Evolutionary conservation across 2,329 filamentous ascomycete species (phyloP).

Genomic region (Hirsutella thompsonii): DNA sequence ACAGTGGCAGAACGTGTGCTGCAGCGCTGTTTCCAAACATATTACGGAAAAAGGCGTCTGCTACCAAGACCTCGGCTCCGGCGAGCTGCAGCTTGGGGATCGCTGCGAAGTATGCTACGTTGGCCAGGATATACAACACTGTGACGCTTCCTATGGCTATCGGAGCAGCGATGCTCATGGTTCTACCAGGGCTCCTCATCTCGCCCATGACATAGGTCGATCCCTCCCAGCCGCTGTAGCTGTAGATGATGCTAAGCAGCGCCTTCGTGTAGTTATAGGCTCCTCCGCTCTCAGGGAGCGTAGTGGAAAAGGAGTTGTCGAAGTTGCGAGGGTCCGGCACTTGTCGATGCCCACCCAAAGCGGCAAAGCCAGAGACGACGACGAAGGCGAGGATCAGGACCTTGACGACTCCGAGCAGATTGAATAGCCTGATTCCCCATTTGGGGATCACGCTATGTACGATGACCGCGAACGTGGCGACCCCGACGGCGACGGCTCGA

Average conservation of each 20-base stretch:
- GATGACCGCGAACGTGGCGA: conserved; percentile 38
- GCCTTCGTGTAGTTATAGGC: conserved; percentile 43
- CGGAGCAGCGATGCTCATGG: conserved; percentile 41
- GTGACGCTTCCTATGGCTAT: conserved; percentile 45
- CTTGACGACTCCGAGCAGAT: conserved; percentile 47
- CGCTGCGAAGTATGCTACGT: conserved; percentile 53
- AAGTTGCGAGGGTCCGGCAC: conserved; percentile 43
- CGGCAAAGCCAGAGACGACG: conserved; percentile 46
- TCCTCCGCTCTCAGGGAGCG: conserved; percentile 24
- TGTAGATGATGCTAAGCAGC: conserved; percentile 45
- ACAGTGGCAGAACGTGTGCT: conserved; percentile 33
- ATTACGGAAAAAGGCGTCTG: conserved; percentile 47
- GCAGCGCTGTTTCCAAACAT: conserved; percentile 45
- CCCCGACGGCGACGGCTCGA: conserved; percentile 41
- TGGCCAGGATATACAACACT: conserved; percentile 48
- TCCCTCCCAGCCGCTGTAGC: conserved; percentile 52
- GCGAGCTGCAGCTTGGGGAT: conserved; percentile 45
- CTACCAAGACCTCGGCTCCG: conserved; percentile 45
- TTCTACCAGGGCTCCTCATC: conserved; percentile 39
- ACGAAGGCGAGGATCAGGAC: conserved; percentile 46
- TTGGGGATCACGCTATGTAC: conserved; percentile 41
- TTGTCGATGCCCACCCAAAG: conserved; percentile 34
- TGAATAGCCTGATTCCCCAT: conserved; percentile 46
- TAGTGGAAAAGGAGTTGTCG: conserved; percentile 37
- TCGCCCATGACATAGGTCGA: conserved; percentile 50